Conservation (phyloP, 768 basidiomycete genomes). For the Lepiota subincarnata region DNA sequence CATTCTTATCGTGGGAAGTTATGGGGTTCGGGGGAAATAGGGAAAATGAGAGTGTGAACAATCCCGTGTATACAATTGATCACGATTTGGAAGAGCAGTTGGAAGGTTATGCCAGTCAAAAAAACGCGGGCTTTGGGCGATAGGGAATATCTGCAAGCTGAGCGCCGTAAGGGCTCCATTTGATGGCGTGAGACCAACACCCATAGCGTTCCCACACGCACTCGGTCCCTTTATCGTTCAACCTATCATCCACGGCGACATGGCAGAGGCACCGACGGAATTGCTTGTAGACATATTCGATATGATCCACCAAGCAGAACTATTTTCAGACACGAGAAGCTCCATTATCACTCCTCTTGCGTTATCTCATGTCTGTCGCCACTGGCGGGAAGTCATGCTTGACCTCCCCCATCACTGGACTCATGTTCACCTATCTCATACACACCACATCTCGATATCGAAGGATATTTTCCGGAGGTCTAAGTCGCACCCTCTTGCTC, state of each 20-base stretch:
- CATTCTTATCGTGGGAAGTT: too few species aligned
- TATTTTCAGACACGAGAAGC: conserved; percentile 5
- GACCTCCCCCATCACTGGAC: conserved; percentile 6
- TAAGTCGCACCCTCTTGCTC: not conserved
- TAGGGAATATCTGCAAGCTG: not conserved
- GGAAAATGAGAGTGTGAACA: too few species aligned
- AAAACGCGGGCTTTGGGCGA: not conserved
- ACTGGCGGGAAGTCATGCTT: conserved; percentile 2
- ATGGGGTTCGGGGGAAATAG: too few species aligned
- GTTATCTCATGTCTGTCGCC: conserved; percentile 5
- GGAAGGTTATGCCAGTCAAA: too few species aligned
- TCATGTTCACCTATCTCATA: conserved; percentile 5
- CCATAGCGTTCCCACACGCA: too few species aligned
- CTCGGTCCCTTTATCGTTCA: not conserved
- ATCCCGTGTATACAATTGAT: too few species aligned
- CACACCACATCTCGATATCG: not conserved
- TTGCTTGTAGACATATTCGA: conserved; percentile 5
- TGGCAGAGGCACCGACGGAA: conserved; percentile 1
- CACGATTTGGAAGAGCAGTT: too few species aligned
- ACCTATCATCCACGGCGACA: not conserved
- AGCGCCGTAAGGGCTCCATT: not conserved
- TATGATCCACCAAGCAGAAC: not conserved
- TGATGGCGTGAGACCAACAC: not conserved
- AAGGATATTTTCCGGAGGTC: not conserved
- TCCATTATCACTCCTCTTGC: not conserved